Evolutionary conservation across 805 yeast genomes (phyloP).

Genomic region (Komagataella ulmi): DNA sequence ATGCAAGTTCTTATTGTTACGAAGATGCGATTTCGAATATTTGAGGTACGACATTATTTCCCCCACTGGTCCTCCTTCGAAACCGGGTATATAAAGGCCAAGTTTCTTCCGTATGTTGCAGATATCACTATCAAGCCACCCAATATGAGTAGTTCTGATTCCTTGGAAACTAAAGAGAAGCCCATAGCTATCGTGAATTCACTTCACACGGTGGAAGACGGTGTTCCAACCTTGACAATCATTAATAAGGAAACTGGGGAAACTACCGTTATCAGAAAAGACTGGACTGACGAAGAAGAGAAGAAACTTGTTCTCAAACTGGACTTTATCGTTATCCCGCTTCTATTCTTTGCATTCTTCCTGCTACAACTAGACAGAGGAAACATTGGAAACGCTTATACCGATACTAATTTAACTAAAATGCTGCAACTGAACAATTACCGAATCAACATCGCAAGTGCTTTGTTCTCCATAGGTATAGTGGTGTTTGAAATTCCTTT

Average conservation of each 20-base stretch:
- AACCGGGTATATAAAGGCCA: too few species aligned
- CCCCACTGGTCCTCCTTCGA: too few species aligned
- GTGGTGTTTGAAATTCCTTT: constrained; percentile 26
- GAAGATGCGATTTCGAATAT: too few species aligned
- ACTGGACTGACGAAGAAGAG: constrained; percentile 13
- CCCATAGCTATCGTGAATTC: too few species aligned
- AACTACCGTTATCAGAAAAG: constrained; percentile 3
- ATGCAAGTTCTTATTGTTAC: too few species aligned
- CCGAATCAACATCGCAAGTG: constrained; percentile 26
- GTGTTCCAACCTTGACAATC: not conserved
- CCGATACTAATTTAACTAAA: constrained; percentile 31
- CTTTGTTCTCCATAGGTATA: constrained; percentile 26
- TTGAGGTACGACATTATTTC: too few species aligned
- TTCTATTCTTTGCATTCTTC: constrained; percentile 29
- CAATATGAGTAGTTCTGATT: too few species aligned
- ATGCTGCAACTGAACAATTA: constrained; percentile 22
- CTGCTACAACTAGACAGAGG: constrained; percentile 36
- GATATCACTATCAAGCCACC: too few species aligned
- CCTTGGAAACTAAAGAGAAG: too few species aligned
- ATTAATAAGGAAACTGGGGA: constrained; percentile 1
- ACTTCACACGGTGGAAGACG: not conserved
- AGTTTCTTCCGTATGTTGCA: too few species aligned
- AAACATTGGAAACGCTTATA: constrained; percentile 35
- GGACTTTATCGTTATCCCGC: constrained; percentile 29
- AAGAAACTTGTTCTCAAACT: constrained; percentile 23